Evolutionary conservation across 495 filamentous ascomycete species (phyloP).

Genomic region (Aspergillus saccharolyticus): DNA sequence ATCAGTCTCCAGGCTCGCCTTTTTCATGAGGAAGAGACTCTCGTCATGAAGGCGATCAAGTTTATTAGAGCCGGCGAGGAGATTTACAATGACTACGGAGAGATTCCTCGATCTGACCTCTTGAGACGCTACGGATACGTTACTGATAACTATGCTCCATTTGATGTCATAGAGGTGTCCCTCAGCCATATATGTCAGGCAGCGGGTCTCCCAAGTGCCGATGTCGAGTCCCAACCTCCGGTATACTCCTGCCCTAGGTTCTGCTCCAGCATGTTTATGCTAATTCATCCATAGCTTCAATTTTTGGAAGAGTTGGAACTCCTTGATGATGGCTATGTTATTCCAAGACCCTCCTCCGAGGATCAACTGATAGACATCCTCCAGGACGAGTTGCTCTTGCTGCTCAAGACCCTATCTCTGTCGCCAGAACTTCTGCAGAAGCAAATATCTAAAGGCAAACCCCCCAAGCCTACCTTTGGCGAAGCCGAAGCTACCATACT

Average conservation of each 20-base stretch:
- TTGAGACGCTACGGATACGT: constrained; percentile 87
- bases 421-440: constrained; percentile 36
- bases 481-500: constrained; percentile 29
- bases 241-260: constrained; percentile 30
- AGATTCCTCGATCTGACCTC: constrained; percentile 74
- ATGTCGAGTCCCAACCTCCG: constrained; percentile 39
- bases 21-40: constrained; percentile 58
- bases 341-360: constrained; percentile 33
- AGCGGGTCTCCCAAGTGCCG: constrained; percentile 35
- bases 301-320: constrained; percentile 47
- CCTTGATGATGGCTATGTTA: constrained; percentile 52
- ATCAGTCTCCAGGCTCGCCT: constrained; percentile 49
- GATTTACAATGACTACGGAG: constrained; percentile 88
- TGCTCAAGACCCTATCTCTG: constrained; percentile 43
- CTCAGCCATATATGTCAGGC: constrained; percentile 50
- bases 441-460: constrained; percentile 39
- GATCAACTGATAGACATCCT: constrained; percentile 37
- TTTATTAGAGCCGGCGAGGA: constrained; percentile 67
- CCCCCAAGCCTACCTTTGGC: constrained; percentile 37
- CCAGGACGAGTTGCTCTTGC: constrained; percentile 44
- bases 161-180: constrained; percentile 79
- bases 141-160: constrained; percentile 65
- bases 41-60: constrained; percentile 64
- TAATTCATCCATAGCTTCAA: constrained; percentile 28
- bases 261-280: neutral